These are phyloP conservation scores for Neurospora cerealis DNA, from an alignment of 495 filamentous ascomycete genomes.

Conservation along the genomic window DNA sequence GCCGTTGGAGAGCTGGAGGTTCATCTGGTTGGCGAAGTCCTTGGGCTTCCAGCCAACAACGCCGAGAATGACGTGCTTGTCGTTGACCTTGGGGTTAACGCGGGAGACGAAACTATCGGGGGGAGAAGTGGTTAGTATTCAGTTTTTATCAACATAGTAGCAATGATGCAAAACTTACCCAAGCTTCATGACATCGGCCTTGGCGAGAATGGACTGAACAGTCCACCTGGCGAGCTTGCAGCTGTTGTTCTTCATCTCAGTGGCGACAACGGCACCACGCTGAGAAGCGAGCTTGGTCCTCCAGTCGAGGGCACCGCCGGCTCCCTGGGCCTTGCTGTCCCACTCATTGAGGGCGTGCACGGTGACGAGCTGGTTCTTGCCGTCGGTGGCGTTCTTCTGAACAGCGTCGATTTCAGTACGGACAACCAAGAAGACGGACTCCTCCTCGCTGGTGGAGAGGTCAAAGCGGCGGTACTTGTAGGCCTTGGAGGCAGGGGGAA, in stretches of 20 bases:
- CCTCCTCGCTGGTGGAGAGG: constrained; percentile 82
- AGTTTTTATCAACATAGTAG: constrained; percentile 10
- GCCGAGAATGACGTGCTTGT: constrained; percentile 88
- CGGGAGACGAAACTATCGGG: constrained; percentile 76
- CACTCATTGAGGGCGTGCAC: constrained; percentile 98
- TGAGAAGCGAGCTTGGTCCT: constrained; percentile 83
- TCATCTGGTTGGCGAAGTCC: constrained; percentile 97
- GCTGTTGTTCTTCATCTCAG: constrained; percentile 99
- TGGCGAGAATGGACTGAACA: constrained; percentile 87
- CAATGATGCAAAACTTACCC: constrained; percentile 45
- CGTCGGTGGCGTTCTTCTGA: constrained; percentile 81
- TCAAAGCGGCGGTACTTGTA: constrained; percentile 99
- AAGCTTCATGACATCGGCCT: constrained; percentile 95
- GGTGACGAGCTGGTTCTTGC: constrained; percentile 80
- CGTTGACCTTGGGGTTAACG: constrained; percentile 76
- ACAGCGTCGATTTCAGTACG: constrained; percentile 94
- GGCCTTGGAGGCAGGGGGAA: constrained; percentile 84
- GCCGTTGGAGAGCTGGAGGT: constrained; percentile 87
- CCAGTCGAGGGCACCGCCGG: constrained; percentile 92
- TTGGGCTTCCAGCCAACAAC: constrained; percentile 94
- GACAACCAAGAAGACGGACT: constrained; percentile 84
- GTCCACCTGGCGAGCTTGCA: constrained; percentile 98
- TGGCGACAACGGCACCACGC: constrained; percentile 91
- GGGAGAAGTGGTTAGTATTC: not conserved
- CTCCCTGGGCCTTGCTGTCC: constrained; percentile 91